These are phyloP conservation scores for Mycena filopes DNA, from an alignment of 768 basidiomycete genomes.

Conservation along the genomic window DNA sequence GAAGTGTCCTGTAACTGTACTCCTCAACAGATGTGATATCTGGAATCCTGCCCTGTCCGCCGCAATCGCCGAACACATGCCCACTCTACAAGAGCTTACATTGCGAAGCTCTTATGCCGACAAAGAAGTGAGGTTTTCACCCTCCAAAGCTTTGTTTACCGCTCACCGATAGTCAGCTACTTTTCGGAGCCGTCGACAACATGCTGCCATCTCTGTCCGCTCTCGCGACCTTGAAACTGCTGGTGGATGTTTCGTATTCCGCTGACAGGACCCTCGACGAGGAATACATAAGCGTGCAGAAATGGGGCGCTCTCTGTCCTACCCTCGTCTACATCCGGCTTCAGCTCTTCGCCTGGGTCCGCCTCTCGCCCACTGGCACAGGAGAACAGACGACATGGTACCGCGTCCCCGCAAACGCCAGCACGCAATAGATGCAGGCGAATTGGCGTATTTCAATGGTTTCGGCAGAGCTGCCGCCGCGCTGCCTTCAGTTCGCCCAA, in stretches of 20 bases:
- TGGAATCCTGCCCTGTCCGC: conserved; percentile 10
- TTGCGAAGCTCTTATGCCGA: not conserved
- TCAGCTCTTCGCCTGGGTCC: no score
- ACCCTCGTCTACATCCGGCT: not conserved
- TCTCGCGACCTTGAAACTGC: no score
- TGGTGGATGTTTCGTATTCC: no score
- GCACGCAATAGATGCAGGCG: no score
- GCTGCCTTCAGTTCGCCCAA: no score
- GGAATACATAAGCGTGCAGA: not conserved
- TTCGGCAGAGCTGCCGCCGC: no score
- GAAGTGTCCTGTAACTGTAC: not conserved
- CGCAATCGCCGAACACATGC: not conserved
- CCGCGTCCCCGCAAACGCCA: conserved; percentile 29
- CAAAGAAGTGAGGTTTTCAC: not conserved
- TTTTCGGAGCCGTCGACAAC: not conserved
- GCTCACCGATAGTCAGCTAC: not conserved
- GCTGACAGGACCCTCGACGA: conserved; percentile 2
- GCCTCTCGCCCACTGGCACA: no score
- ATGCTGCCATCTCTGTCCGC: not conserved
- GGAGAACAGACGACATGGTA: conserved; percentile 33
- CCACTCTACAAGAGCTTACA: not conserved
- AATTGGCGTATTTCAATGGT: no score
- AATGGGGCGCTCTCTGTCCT: conserved; percentile 3
- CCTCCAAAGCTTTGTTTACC: no score
- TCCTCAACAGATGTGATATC: not conserved